Base-by-base conservation (phyloP, 176 grass and related monocot species). In the Carex scoparia region DNA sequence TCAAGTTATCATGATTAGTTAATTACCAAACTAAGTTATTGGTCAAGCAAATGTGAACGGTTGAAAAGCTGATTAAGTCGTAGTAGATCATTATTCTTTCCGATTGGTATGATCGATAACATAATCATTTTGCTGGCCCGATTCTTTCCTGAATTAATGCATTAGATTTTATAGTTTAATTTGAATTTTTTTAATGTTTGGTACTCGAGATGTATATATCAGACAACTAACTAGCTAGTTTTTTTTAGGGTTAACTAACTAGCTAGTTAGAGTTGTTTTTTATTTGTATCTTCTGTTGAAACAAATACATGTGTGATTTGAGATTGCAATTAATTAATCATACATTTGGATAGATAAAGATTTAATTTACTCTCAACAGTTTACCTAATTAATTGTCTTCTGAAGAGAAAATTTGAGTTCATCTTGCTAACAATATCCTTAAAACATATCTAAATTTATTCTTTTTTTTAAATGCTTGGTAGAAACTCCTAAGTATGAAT, bases 1-100 rank as follows among this genome's bases (percentile, higher is more conserved):
- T 77, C 73, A 77, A 77, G 23, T 49, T 77, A 16, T 32, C 12
- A 77, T 77, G 48, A 77, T 77, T 55, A 55, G 23, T 56, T 77
- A 54, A 12, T 56, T 77, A 54, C 10, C 32, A 77, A 76, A 75
- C 13, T 54, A 54, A 77, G 1, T 27, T 27, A 3, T 56, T 54
- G 19, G 46, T 30, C 5, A 69, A 69, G 33, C 4, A 77, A 49
- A 77, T 54, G 73, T 77, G 27, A 32, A 54, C 28, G n/a, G 42
- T 75, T 75, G 46, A 75, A 75, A 59, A 16, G 13, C 13, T 4
- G 56, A 46, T 46, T 12, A 35, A 35, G 33, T 5, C 14, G 3
- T 59, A 16, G 56, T 58, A 16, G 56, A 59, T 59, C 1, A 59
- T 56, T 14, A 59, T 59, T 51, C 18, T 74, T 51, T 74, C 27